Conservation (phyloP, 2,329 filamentous ascomycete species). For the Arthrobotrys megalospora region DNA sequence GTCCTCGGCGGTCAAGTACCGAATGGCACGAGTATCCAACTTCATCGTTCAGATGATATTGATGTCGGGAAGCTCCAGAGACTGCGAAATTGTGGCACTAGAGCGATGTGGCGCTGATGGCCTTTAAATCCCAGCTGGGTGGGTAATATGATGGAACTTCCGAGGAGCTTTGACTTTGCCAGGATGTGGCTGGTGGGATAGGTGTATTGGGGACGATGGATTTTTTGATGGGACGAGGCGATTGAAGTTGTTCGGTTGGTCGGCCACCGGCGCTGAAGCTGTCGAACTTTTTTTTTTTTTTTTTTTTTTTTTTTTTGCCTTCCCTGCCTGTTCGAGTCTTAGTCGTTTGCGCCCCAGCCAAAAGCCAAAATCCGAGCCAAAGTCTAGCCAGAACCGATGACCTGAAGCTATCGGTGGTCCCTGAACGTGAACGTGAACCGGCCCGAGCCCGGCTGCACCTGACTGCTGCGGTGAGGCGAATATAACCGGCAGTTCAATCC, state of each 20-base stretch:
- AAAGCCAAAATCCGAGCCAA: neutral
- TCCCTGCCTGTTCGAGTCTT: neutral
- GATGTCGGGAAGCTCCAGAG: constrained; percentile 58
- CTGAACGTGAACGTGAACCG: constrained; percentile 17
- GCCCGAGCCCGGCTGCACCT: constrained; percentile 31
- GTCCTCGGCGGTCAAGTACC: constrained; percentile 91
- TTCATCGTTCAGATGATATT: constrained; percentile 76
- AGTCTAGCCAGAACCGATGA: neutral
- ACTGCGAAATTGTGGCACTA: constrained; percentile 11
- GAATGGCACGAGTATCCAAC: constrained; percentile 92
- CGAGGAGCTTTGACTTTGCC: neutral
- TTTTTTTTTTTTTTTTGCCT: constrained; percentile 34
- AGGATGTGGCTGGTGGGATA: constrained; percentile 37
- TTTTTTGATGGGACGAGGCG: constrained; percentile 29
- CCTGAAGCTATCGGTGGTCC: constrained; percentile 6
- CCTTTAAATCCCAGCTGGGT: constrained; percentile 6
- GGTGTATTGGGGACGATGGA: constrained; percentile 11
- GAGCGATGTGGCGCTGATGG: constrained; percentile 22
- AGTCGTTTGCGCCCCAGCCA: constrained; percentile 21
- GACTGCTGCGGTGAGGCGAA: constrained; percentile 17
- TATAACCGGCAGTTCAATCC: neutral
- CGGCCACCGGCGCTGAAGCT: constrained; percentile 58
- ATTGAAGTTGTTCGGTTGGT: constrained; percentile 56
- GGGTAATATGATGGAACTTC: neutral
- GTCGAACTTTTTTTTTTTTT: constrained; percentile 47